Conservation (phyloP, 306 rosid genomes). For the Acacia confusa region DNA sequence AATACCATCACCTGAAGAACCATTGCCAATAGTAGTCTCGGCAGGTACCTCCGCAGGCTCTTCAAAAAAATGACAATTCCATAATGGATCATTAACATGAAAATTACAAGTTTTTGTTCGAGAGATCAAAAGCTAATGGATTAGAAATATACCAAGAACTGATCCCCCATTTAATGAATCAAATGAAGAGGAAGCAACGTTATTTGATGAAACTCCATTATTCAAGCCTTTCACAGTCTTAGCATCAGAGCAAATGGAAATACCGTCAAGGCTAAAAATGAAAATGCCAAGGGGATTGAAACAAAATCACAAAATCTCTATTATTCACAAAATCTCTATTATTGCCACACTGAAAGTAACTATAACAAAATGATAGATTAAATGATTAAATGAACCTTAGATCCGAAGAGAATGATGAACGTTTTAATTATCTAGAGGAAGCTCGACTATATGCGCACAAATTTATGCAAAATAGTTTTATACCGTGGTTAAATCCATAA, state of each 20-base stretch:
- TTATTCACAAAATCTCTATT: too few relatives aligned
- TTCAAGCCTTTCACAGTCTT: conserved; percentile 31
- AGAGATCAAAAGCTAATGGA: background rate
- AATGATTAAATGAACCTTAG: too few relatives aligned
- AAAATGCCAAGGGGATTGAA: background rate
- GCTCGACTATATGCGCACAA: too few relatives aligned
- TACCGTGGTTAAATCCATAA: too few relatives aligned
- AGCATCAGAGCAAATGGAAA: conserved; percentile 31
- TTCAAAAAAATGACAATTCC: conserved; percentile 27
- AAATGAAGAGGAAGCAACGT: conserved; percentile 21
- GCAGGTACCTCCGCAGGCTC: conserved; percentile 19
- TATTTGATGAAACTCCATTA: conserved; percentile 12
- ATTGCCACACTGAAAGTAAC: too few relatives aligned
- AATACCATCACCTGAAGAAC: conserved; percentile 62
- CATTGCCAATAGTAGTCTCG: conserved; percentile 30
- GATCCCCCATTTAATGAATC: conserved; percentile 22
- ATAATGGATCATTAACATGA: background rate
- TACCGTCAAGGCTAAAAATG: background rate
- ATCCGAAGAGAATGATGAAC: too few relatives aligned
- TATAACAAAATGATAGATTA: too few relatives aligned
- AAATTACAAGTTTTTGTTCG: background rate
- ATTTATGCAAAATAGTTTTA: too few relatives aligned
- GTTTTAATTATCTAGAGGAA: too few relatives aligned
- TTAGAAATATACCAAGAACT: conserved; percentile 27
- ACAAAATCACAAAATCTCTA: background rate